Percentiles rank a stretch among this genome's conserved stretches.
These are phyloP conservation scores for Rehmannia glutinosa DNA, from an alignment of 257 asterid genomes.

Conservation along the genomic window DNA sequence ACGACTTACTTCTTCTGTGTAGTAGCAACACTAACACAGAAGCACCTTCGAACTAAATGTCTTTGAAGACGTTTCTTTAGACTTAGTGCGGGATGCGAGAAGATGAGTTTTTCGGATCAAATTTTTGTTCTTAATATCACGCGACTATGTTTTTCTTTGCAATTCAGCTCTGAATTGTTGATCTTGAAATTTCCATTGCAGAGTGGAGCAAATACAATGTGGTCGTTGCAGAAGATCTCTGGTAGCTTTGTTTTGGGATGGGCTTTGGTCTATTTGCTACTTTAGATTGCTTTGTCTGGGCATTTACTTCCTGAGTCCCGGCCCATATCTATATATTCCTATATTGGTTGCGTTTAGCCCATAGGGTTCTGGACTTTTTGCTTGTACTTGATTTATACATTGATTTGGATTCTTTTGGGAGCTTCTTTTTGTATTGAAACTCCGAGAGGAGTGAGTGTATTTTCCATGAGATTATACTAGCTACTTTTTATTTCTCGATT, in stretches of 20 bases:
- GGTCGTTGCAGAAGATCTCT: conserved; percentile 26
- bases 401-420: conserved; percentile 61
- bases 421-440: conserved; percentile 32
- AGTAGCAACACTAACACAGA: too few relatives aligned
- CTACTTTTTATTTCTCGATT: background rate
- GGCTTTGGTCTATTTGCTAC: conserved; percentile 33
- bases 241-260: conserved; percentile 45
- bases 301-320: background rate
- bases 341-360: conserved; percentile 21
- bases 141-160: too few relatives aligned
- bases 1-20: too few relatives aligned
- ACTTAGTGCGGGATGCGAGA: too few relatives aligned
- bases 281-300: conserved; percentile 23
- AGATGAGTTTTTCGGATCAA: too few relatives aligned
- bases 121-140: too few relatives aligned
- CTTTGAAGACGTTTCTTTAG: too few relatives aligned
- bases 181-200: conserved; percentile 26
- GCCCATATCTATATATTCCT: conserved; percentile 14
- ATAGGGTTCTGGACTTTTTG: conserved; percentile 17
- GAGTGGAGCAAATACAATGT: conserved; percentile 55
- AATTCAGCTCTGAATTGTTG: too few relatives aligned
- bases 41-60: too few relatives aligned
- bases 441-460: conserved; percentile 21
- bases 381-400: conserved; percentile 32
- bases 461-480: conserved; percentile 20